phyloP scores from a whole-genome alignment of 2,329 filamentous ascomycete genomes.

The Claviceps sp. region DNA sequence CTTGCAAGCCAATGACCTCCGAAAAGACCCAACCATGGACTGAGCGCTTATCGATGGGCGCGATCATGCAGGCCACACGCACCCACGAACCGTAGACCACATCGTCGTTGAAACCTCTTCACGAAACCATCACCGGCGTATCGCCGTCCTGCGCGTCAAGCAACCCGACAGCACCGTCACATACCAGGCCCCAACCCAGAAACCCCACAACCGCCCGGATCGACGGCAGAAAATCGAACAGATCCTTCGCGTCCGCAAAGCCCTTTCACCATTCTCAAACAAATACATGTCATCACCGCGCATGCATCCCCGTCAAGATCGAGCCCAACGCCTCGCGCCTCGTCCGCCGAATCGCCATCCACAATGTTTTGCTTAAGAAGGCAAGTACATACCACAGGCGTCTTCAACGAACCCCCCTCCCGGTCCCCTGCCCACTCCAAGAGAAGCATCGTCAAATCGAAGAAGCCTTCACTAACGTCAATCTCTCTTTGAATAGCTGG shows the following conservation, averaged over 20 bases:
- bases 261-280: neutral
- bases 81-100: neutral
- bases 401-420: neutral
- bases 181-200: neutral
- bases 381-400: slow-evolving; percentile 18
- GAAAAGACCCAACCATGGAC: no score
- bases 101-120: neutral
- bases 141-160: neutral
- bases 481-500: slow-evolving; percentile 45
- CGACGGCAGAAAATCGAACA: neutral
- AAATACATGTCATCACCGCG: neutral
- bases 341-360: neutral
- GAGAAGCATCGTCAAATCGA: neutral
- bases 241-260: neutral
- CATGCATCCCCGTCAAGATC: neutral
- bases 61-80: no score
- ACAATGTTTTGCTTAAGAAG: slow-evolving; percentile 51
- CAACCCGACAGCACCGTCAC: neutral
- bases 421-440: neutral
- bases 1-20: no score
- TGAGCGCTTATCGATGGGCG: no score
- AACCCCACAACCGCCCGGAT: neutral
- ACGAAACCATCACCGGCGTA: neutral
- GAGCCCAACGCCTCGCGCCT: neutral
- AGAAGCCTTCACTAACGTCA: no score